Base-by-base conservation (phyloP, 192 early-diverging fungal species). In the Backusella tarrabulga region DNA sequence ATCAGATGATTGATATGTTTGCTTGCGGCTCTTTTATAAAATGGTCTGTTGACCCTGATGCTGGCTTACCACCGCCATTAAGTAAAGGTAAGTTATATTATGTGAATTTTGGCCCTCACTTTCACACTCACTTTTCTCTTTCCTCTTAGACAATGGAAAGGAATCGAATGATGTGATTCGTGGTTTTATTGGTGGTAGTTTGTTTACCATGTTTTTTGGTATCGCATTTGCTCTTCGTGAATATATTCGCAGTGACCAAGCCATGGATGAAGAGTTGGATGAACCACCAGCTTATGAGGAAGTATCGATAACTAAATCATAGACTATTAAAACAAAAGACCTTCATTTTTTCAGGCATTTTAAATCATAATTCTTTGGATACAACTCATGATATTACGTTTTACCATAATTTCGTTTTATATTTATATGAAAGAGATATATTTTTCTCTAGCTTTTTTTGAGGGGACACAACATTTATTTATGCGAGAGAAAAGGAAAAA, bases 1-100 rank as follows among this genome's bases (percentile, higher is more conserved):
- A 90, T 42, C 87, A 90, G 73, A 72, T 87, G n/a, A 72, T 90
- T 32, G 87, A 90, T 79, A 83, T 88, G n/a, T 86, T 85, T 73
- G 73, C 77, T 32, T 74, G 85, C 36, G 86, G 85, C 6, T 40
- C 75, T 67, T 56, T 85, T 50, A 77, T 77, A 21, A 83, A 81
- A 66, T 86, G 80, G 80, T 85, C 82, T n/a, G 82, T 82, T 9
- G 81, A 79, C 73, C 77, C 77, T 23, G 35, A 73, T 56, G 79
- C 69, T 36, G 77, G 67, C 4, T 76, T 76, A 46, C 21, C 73
- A 1, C 68, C 76, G 8, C 77, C 77, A 36, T 71, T 50, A 3
- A 52, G 56, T 23, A 19, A 35, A 35, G 34, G 67, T 32, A 35
- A 63, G 29, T 29, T 63, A 4, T 44, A 29, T 1, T 1, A n/a